These are phyloP conservation scores for Venturiaceae sp. DNA, from an alignment of 2,329 filamentous ascomycete genomes.

Conservation along the genomic window DNA sequence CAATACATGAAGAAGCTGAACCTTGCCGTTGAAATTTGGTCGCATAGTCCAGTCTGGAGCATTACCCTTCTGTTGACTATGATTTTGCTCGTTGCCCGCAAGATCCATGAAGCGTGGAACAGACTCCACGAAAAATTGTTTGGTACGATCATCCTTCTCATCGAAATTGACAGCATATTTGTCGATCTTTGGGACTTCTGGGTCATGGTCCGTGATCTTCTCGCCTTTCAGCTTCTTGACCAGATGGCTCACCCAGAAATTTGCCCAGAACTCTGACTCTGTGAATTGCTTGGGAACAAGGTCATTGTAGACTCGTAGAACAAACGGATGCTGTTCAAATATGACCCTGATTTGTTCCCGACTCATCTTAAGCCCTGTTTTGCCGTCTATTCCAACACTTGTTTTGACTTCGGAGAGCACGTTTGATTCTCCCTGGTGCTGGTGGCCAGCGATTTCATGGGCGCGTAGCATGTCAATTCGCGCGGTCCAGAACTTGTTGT, in stretches of 20 bases:
- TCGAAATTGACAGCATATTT: constrained; percentile 65
- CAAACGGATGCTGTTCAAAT: constrained; percentile 83
- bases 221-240: constrained; percentile 90
- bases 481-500: constrained; percentile 89
- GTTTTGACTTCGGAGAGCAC: constrained; percentile 85
- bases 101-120: constrained; percentile 88
- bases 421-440: constrained; percentile 86
- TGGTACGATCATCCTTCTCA: constrained; percentile 39
- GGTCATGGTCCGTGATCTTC: constrained; percentile 68
- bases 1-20: constrained; percentile 79
- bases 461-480: constrained; percentile 77
- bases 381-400: constrained; percentile 59
- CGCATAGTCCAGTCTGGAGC: constrained; percentile 85
- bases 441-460: constrained; percentile 79
- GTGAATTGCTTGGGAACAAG: constrained; percentile 57
- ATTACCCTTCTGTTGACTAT: constrained; percentile 80
- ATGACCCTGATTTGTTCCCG: constrained; percentile 90
- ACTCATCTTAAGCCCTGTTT: constrained; percentile 69
- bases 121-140: constrained; percentile 43
- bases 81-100: constrained; percentile 89
- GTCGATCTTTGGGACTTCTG: constrained; percentile 71
- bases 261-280: constrained; percentile 80
- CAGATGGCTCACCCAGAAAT: constrained; percentile 85
- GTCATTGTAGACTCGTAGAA: constrained; percentile 86
- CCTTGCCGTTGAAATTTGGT: constrained; percentile 61